Evolutionary conservation across 352 stramenopile genomes (phyloP), one percentile per base, ranked within the genome.

Genomic region (Globisporangium acanthophoron): DNA sequence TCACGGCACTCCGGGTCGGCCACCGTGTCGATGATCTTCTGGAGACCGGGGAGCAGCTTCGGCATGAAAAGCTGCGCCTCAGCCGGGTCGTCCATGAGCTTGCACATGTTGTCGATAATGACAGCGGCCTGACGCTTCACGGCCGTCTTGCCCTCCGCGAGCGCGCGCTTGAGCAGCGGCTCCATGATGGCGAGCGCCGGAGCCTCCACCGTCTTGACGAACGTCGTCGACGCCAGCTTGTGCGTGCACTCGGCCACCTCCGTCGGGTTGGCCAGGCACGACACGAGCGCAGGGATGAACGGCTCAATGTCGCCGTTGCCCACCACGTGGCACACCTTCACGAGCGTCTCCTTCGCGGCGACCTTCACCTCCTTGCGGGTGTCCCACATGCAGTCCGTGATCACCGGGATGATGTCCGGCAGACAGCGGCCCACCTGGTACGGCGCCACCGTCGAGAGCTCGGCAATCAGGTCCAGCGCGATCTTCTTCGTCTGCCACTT

Each of bases 91-190:
- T 99, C 96, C 64, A 99, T 97, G 44, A 99, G 85, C 87, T 99
- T 99, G 76, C 89, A 98, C 95, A 99, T 98, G 83, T 99, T 99
- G 85, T 99, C 94, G 73, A 98, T 99, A 66, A 99, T 99, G 62
- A 99, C 96, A 65, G 95, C 94, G 52, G 91, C 93, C 80, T 99
- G 96, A 87, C 96, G 93, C 80, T 99, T 98, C 35, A 98, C 96
- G 16, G 96, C 87, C 3, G 85, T 98, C 77, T 97, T 96, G 52
- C 96, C 96, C 68, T 99, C 96, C 56, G 95, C 91, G 51, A 99
- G 72, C 54, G 96, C 94, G 41, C 92, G 93, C 29, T 95, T 89
- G 61, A 99, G 82, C 45, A 99, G 80, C 45, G 96, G 96, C 65
- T 98, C 96, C 85, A 98, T 97, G 69, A 99, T 98, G 37, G 96